A percentile compares a stretch with the other conserved stretches of the same genome.
phyloP scores from a whole-genome alignment of 2,329 filamentous ascomycete species.

The Penicillium sp. region DNA sequence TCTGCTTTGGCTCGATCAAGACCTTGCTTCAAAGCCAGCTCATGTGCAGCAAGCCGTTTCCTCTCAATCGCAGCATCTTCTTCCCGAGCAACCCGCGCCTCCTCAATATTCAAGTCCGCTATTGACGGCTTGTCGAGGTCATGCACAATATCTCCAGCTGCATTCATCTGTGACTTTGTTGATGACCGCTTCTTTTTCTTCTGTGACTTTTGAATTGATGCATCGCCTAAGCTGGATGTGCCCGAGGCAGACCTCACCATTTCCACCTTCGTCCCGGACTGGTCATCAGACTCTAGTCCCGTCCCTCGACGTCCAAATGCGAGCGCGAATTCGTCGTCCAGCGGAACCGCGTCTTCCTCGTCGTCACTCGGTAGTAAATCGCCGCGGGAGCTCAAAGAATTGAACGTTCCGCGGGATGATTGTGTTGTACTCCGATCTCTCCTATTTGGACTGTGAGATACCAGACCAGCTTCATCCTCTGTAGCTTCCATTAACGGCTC shows the following conservation, averaged over 20 bases:
- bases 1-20: conserved; percentile 31
- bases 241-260: conserved; percentile 40
- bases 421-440: conserved; percentile 68
- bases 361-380: conserved; percentile 91
- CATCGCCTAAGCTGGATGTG: conserved; percentile 43
- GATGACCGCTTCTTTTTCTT: conserved; percentile 33
- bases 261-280: conserved; percentile 59
- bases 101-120: conserved; percentile 54
- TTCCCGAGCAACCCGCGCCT: conserved; percentile 49
- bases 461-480: conserved; percentile 42
- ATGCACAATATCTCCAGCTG: conserved; percentile 27
- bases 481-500: conserved; percentile 66
- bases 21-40: conserved; percentile 52
- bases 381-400: conserved; percentile 79
- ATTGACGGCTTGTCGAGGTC: conserved; percentile 45
- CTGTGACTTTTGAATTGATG: conserved; percentile 44
- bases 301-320: conserved; percentile 67
- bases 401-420: conserved; percentile 73
- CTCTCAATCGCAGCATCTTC: conserved; percentile 54
- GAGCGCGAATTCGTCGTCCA: conserved; percentile 89
- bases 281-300: conserved; percentile 57
- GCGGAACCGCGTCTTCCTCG: conserved; percentile 85
- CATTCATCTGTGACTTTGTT: conserved; percentile 23
- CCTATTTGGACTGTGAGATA: conserved; percentile 16
- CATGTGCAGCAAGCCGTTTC: conserved; percentile 52